Conservation (phyloP, 2,329 filamentous ascomycete genomes). For the Fusarium sp. region DNA sequence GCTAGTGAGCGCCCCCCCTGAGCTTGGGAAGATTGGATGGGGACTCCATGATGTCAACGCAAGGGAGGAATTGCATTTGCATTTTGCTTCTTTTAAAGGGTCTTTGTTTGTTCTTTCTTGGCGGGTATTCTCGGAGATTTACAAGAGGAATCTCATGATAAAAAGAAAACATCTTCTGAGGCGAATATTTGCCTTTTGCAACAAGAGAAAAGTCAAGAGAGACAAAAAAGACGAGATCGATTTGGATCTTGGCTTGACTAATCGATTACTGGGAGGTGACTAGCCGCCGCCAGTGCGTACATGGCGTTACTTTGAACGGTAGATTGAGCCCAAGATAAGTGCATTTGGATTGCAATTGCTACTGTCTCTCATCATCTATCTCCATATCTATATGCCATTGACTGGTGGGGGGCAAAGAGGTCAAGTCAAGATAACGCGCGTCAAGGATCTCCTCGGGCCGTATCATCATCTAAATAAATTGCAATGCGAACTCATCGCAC, state of each 20-base stretch:
- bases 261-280: slow-evolving; percentile 12
- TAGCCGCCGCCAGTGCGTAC: slow-evolving; percentile 30
- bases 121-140: background rate
- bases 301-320: slow-evolving; percentile 21
- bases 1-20: slow-evolving; percentile 34
- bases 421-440: slow-evolving; percentile 11
- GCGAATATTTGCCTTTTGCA: background rate
- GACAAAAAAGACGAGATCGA: background rate
- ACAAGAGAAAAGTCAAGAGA: slow-evolving; percentile 1
- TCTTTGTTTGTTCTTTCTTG: background rate
- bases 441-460: slow-evolving; percentile 12
- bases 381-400: background rate
- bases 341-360: background rate
- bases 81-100: slow-evolving; percentile 19
- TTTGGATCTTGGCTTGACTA: background rate
- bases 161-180: slow-evolving; percentile 19
- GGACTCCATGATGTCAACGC: slow-evolving; percentile 43
- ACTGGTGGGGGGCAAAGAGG: background rate
- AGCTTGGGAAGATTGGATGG: slow-evolving; percentile 24
- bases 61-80: slow-evolving; percentile 9
- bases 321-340: slow-evolving; percentile 27
- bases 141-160: background rate
- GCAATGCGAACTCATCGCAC: background rate
- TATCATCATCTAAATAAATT: slow-evolving; percentile 2
- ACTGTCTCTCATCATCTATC: too few species aligned